Conservation (phyloP, 2,329 filamentous ascomycete species). For the Nemania diffusa region DNA sequence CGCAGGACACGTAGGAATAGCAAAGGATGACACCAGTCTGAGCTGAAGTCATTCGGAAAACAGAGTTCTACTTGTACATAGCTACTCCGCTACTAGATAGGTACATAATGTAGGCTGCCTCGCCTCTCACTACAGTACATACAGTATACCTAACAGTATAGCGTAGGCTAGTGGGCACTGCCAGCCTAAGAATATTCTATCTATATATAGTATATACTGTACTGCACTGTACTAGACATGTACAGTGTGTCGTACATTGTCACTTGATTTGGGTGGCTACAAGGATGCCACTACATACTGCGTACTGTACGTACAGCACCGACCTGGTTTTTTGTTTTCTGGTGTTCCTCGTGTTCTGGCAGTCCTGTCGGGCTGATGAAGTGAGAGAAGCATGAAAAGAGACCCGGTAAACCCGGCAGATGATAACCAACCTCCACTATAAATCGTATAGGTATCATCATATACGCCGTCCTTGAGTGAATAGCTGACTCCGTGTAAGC, state of each 20-base stretch:
- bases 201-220: neutral
- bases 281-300: neutral
- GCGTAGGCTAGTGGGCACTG: too few species aligned
- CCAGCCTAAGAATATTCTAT: neutral
- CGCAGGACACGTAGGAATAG: neutral
- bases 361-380: neutral
- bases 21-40: neutral
- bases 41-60: neutral
- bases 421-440: slow-evolving; percentile 13
- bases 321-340: neutral
- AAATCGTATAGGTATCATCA: slow-evolving; percentile 3
- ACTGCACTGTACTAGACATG: neutral
- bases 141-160: too few species aligned
- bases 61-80: too few species aligned
- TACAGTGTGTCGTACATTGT: neutral
- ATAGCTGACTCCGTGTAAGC: neutral
- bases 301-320: neutral
- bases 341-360: slow-evolving; percentile 22
- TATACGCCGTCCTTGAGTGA: neutral
- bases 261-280: neutral
- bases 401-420: slow-evolving; percentile 18
- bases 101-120: neutral
- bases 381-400: neutral
- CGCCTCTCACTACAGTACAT: too few species aligned
- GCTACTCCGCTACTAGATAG: neutral